Conservation (phyloP, 2,329 filamentous ascomycete species). For the Beauveria asiatica region DNA sequence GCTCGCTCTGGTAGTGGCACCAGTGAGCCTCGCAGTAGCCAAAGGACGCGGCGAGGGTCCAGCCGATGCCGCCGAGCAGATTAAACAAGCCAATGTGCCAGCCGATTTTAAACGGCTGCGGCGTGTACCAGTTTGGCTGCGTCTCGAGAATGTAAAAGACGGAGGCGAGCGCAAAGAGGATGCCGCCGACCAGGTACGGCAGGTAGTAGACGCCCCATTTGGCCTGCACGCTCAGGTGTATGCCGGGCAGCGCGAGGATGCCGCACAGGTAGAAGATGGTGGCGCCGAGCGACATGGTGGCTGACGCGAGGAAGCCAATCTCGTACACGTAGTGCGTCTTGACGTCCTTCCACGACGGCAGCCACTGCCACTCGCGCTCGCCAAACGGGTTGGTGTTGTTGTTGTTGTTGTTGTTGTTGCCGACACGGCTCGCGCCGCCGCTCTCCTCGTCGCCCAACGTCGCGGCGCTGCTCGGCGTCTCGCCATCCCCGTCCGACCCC, state of each 20-base stretch:
- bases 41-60: constrained; percentile 48
- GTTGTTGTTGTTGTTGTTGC: neutral
- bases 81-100: constrained; percentile 62
- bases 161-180: constrained; percentile 48
- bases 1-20: constrained; percentile 34
- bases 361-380: constrained; percentile 45
- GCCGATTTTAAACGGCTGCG: constrained; percentile 44
- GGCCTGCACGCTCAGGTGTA: constrained; percentile 37
- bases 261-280: constrained; percentile 58
- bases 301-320: constrained; percentile 53
- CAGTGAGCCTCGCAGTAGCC: constrained; percentile 36
- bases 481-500: neutral
- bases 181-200: constrained; percentile 52
- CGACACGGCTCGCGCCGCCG: neutral
- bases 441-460: neutral
- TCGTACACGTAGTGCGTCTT: constrained; percentile 51
- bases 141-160: constrained; percentile 56
- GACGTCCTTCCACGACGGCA: constrained; percentile 45
- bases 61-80: constrained; percentile 51
- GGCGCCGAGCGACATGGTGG: constrained; percentile 47
- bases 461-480: neutral
- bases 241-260: constrained; percentile 50
- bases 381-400: constrained; percentile 3
- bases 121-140: constrained; percentile 52
- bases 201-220: constrained; percentile 49